phyloP scores from a whole-genome alignment of 2,329 filamentous ascomycete genomes.

The Aureobasidium sp. region DNA sequence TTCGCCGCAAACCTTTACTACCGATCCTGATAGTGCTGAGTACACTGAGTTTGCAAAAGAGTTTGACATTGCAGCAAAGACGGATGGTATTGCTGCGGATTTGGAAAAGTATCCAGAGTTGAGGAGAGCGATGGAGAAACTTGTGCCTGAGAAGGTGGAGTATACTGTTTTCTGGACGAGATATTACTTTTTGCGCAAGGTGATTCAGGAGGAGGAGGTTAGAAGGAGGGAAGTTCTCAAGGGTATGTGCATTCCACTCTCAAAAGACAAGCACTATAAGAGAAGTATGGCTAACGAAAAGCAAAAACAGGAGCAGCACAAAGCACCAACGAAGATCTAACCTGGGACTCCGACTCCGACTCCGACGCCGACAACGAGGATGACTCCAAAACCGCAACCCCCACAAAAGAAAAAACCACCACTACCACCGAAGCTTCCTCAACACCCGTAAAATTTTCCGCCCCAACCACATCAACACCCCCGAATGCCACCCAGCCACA shows the following conservation, averaged over 20 bases:
- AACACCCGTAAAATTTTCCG: slow-evolving; percentile 44
- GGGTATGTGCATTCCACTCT: slow-evolving; percentile 47
- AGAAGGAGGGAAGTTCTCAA: slow-evolving; percentile 82
- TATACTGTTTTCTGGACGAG: slow-evolving; percentile 87
- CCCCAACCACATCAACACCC: slow-evolving; percentile 27
- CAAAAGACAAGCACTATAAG: too few species aligned
- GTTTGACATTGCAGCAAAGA: slow-evolving; percentile 79
- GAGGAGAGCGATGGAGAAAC: slow-evolving; percentile 80
- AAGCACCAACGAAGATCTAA: slow-evolving; percentile 63
- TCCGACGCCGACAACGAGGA: slow-evolving; percentile 42
- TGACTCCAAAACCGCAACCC: slow-evolving; percentile 20
- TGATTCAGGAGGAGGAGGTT: slow-evolving; percentile 87
- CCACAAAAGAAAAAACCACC: slow-evolving; percentile 15
- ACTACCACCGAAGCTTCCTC: slow-evolving; percentile 16
- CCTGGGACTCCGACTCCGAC: slow-evolving; percentile 63
- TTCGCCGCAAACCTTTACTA: slow-evolving; percentile 68
- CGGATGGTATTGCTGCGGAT: slow-evolving; percentile 71
- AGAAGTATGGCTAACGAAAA: not conserved
- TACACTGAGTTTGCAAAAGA: slow-evolving; percentile 63
- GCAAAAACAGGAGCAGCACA: slow-evolving; percentile 49
- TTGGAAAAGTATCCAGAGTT: slow-evolving; percentile 81
- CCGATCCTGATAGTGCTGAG: slow-evolving; percentile 61
- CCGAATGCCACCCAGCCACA: slow-evolving; percentile 47
- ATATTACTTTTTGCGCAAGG: slow-evolving; percentile 90
- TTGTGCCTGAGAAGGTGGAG: slow-evolving; percentile 87